phyloP scores from a whole-genome alignment of 331 rosid species.

The Acacia concinna region DNA sequence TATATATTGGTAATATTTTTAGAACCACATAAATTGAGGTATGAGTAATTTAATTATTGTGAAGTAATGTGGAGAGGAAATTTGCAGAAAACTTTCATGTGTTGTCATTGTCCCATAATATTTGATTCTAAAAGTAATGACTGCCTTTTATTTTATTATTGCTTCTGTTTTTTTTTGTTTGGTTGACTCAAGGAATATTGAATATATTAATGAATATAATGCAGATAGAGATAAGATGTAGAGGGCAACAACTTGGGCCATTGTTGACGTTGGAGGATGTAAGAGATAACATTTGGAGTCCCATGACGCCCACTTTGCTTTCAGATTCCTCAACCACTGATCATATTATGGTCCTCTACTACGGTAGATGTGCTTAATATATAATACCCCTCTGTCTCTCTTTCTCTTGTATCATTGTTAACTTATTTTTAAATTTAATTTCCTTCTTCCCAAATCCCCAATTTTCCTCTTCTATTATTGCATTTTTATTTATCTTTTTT shows the following conservation, averaged over 20 bases:
- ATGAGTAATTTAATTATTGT: not conserved
- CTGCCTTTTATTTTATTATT: not conserved
- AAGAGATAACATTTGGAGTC: conserved; percentile 87
- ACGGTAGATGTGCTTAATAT: conserved; percentile 51
- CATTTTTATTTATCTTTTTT: conserved; percentile 27
- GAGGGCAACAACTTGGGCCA: conserved; percentile 81
- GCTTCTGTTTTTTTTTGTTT: not conserved
- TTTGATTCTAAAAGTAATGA: not conserved
- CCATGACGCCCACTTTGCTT: conserved; percentile 50
- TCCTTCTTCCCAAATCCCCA: not conserved
- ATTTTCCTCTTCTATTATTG: conserved; percentile 28
- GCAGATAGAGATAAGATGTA: conserved; percentile 95
- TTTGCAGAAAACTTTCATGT: not conserved
- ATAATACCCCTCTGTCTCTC: not conserved
- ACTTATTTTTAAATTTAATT: conserved; percentile 31
- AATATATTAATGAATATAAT: not conserved
- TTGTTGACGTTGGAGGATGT: conserved; percentile 91
- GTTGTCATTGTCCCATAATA: not conserved
- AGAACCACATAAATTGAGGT: not conserved
- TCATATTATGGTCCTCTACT: conserved; percentile 88
- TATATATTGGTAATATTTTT: not conserved
- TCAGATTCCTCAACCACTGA: conserved; percentile 70
- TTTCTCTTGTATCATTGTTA: conserved; percentile 38
- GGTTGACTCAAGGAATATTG: not conserved
- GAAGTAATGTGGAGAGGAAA: not conserved